phyloP scores from a whole-genome alignment of 2,329 filamentous ascomycete species.

The Pseudogymnoascus verrucosus region DNA sequence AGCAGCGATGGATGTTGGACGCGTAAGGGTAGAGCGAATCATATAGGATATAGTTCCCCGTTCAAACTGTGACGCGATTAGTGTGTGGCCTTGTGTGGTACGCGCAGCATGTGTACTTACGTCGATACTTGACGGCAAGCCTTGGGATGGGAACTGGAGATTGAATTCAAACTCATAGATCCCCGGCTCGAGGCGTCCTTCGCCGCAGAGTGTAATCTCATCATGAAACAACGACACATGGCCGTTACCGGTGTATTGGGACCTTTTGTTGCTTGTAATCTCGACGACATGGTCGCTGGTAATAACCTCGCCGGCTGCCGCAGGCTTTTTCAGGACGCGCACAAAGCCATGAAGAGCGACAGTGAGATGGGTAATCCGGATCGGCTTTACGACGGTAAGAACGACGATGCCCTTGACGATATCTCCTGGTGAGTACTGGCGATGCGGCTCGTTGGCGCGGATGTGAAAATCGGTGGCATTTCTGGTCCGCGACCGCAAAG shows the following conservation, averaged over 20 bases:
- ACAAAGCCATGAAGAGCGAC: slow-evolving; percentile 72
- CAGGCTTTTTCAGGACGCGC: slow-evolving; percentile 63
- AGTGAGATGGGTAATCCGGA: slow-evolving; percentile 72
- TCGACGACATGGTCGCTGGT: slow-evolving; percentile 30
- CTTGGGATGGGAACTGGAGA: slow-evolving; percentile 58
- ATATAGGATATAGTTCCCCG: slow-evolving; percentile 88
- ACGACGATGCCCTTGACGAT: slow-evolving; percentile 64
- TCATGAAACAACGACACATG: slow-evolving; percentile 77
- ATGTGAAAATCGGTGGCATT: slow-evolving; percentile 73
- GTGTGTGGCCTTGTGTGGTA: background rate
- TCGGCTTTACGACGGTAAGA: slow-evolving; percentile 63
- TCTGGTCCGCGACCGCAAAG: slow-evolving; percentile 41
- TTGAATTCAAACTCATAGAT: slow-evolving; percentile 76
- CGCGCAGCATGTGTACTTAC: slow-evolving; percentile 45
- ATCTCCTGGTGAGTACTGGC: slow-evolving; percentile 68
- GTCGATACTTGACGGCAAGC: slow-evolving; percentile 86
- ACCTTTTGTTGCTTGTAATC: slow-evolving; percentile 31
- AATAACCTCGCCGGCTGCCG: slow-evolving; percentile 42
- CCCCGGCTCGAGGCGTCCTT: slow-evolving; percentile 65
- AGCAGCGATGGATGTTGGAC: slow-evolving; percentile 77
- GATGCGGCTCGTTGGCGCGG: slow-evolving; percentile 67
- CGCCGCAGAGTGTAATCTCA: slow-evolving; percentile 70
- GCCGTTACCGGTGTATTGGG: slow-evolving; percentile 64
- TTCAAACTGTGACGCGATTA: slow-evolving; percentile 61
- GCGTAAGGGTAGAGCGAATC: slow-evolving; percentile 80